phyloP scores from a whole-genome alignment of 768 basidiomycete species.

The Krasilnikovozyma curviuscula region DNA sequence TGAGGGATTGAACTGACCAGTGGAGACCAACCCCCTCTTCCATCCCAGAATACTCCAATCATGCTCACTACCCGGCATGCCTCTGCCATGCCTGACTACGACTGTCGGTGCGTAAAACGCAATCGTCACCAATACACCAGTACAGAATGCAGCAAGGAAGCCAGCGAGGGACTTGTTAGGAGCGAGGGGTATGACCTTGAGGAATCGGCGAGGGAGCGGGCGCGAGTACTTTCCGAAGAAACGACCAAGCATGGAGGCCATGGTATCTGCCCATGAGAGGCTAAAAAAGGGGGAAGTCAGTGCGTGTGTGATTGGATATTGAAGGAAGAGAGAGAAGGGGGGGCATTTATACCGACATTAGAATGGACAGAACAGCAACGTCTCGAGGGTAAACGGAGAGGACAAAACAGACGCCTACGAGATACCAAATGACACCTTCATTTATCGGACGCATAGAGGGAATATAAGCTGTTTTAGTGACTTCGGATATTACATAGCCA shows the following conservation, averaged over 20 bases:
- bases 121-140: slow-evolving; percentile 45
- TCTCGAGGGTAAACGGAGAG: slow-evolving; percentile 61
- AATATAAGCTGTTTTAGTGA: not conserved
- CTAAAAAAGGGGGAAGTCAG: slow-evolving; percentile 29
- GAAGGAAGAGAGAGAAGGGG: not conserved
- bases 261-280: slow-evolving; percentile 87
- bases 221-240: slow-evolving; percentile 54
- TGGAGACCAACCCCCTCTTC: slow-evolving; percentile 13
- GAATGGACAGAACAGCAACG: slow-evolving; percentile 69
- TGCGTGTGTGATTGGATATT: not conserved
- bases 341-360: slow-evolving; percentile 60
- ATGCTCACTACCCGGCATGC: slow-evolving; percentile 15
- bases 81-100: slow-evolving; percentile 23
- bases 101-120: slow-evolving; percentile 44
- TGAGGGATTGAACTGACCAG: too few species aligned
- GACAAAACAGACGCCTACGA: slow-evolving; percentile 62
- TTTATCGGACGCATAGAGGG: not conserved
- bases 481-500: not conserved
- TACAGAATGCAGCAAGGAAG: slow-evolving; percentile 55
- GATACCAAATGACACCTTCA: slow-evolving; percentile 65
- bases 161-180: slow-evolving; percentile 70
- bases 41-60: slow-evolving; percentile 21
- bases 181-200: slow-evolving; percentile 43
- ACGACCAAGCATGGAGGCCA: slow-evolving; percentile 81
- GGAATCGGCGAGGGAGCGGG: slow-evolving; percentile 34